Percentiles rank a stretch among this genome's conserved stretches.
Conservation (phyloP, 73 alveolate genomes). For the Tetrahymena malaccensis region DNA sequence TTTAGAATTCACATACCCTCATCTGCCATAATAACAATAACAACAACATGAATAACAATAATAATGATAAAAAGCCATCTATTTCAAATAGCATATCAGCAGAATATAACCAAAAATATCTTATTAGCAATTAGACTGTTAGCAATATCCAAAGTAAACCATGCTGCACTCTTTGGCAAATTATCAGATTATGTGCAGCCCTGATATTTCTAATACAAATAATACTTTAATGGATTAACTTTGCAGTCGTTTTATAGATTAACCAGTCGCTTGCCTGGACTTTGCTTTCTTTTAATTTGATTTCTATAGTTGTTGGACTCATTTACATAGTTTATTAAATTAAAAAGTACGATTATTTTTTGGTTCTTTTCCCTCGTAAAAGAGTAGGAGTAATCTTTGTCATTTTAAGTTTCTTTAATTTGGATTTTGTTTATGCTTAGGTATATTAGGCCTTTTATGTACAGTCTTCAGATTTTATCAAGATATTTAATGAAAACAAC, state of each 20-base stretch:
- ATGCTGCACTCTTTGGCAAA: background rate
- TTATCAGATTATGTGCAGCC: background rate
- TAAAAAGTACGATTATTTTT: background rate
- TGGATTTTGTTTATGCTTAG: background rate
- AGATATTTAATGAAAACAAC: background rate
- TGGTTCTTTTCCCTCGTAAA: background rate
- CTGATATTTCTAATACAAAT: background rate
- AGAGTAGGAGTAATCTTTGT: background rate
- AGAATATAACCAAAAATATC: background rate
- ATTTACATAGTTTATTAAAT: background rate
- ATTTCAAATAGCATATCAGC: background rate
- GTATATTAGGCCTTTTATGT: background rate
- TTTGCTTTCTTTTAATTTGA: background rate
- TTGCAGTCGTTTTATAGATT: background rate
- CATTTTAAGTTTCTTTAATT: background rate
- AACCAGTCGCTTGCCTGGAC: background rate
- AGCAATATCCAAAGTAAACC: background rate
- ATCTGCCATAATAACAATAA: background rate
- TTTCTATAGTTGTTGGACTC: background rate
- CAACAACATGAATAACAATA: background rate
- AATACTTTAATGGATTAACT: background rate
- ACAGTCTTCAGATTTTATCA: background rate
- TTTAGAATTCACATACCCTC: background rate
- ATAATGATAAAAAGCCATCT: background rate
- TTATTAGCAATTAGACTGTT: background rate